Conservation (phyloP, 768 basidiomycete species). For the Phlebiopsis flavidoalba region DNA sequence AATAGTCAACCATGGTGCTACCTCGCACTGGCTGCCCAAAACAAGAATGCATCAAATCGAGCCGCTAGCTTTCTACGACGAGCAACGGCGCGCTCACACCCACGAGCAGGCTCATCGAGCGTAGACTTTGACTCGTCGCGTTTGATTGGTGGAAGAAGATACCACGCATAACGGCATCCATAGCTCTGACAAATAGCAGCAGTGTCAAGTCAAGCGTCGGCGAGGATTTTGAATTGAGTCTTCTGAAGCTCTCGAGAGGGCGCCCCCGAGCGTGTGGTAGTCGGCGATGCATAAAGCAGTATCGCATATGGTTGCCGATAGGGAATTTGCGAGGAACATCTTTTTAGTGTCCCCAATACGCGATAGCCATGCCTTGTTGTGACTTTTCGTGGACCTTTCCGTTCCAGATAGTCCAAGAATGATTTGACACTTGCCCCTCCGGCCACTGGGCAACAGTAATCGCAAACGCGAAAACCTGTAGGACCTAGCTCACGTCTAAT, state of each 20-base stretch:
- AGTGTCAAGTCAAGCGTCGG: conserved; percentile 67
- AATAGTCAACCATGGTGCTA: conserved; percentile 22
- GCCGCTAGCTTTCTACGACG: conserved; percentile 30
- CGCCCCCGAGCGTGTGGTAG: conserved; percentile 13
- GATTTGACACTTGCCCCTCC: conserved; percentile 55
- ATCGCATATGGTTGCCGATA: conserved; percentile 57
- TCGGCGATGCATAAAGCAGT: conserved; percentile 50
- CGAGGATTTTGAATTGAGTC: conserved; percentile 28
- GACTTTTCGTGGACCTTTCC: background rate
- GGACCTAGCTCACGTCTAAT: conserved; percentile 52
- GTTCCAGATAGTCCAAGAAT: conserved; percentile 32
- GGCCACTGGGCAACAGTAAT: conserved; percentile 57
- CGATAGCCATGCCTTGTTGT: background rate
- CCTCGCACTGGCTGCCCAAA: conserved; percentile 79
- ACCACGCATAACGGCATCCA: conserved; percentile 56
- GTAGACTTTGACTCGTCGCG: background rate
- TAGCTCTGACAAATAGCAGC: conserved; percentile 61
- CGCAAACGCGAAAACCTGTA: conserved; percentile 66
- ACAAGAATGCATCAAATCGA: conserved; percentile 61
- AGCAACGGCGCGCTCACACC: conserved; percentile 17
- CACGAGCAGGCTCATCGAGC: background rate
- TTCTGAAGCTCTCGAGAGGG: too few species aligned
- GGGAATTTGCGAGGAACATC: conserved; percentile 52
- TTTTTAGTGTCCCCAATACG: conserved; percentile 29
- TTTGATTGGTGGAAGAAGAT: conserved; percentile 30